Evolutionary conservation across 2,329 filamentous ascomycete species (phyloP).

Genomic region (Tolypocladium pustulatum): DNA sequence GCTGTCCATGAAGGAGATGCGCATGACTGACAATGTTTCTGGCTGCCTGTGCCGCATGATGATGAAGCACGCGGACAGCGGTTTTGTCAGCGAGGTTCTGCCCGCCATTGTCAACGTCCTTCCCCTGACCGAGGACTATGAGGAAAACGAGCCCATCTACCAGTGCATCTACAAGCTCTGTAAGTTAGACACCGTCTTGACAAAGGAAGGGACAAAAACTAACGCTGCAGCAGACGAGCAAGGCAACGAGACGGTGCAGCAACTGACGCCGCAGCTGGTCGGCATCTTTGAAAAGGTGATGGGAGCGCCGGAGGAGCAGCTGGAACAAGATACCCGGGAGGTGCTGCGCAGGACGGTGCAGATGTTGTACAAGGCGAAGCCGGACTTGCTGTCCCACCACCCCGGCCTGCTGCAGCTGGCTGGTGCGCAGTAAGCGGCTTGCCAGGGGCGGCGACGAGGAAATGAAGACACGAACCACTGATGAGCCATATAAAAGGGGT

Average conservation of each 20-base stretch:
- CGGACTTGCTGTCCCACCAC: conserved; percentile 20
- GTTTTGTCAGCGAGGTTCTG: conserved; percentile 72
- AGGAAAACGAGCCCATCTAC: conserved; percentile 93
- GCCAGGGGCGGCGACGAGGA: neutral
- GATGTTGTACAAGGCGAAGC: conserved; percentile 27
- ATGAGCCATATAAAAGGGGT: neutral
- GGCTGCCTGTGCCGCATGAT: conserved; percentile 92
- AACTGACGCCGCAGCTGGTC: conserved; percentile 59
- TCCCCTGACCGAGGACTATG: conserved; percentile 84
- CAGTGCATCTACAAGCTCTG: conserved; percentile 82
- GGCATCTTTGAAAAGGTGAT: conserved; percentile 65
- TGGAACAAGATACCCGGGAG: conserved; percentile 59
- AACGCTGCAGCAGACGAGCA: conserved; percentile 42
- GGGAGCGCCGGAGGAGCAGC: conserved; percentile 60
- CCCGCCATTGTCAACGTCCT: conserved; percentile 69
- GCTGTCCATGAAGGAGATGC: conserved; percentile 64
- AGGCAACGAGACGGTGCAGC: conserved; percentile 58
- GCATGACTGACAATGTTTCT: conserved; percentile 84
- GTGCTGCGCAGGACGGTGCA: conserved; percentile 55
- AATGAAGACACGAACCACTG: conserved; percentile 1
- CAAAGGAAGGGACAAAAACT: conserved; percentile 5
- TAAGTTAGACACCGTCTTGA: conserved; percentile 30
- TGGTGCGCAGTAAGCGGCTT: conserved; percentile 7
- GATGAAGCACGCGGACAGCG: conserved; percentile 70
- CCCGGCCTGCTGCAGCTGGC: conserved; percentile 20